Percentiles rank a stretch among this genome's conserved stretches.
phyloP scores from a whole-genome alignment of 352 stramenopile genomes.

The Phytophthora ramorum region DNA sequence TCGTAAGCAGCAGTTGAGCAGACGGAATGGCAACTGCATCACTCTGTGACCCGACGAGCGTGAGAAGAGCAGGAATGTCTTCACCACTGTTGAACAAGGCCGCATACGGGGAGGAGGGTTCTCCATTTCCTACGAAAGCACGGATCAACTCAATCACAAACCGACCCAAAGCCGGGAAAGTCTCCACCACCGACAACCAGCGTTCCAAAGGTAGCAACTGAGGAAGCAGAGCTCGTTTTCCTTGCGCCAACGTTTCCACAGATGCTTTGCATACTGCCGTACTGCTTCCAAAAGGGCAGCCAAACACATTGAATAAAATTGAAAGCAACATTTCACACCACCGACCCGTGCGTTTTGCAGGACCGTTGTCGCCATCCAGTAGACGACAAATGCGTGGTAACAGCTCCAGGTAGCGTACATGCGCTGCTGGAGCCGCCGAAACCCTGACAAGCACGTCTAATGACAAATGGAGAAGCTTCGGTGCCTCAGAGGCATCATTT shows the following conservation, averaged over 20 bases:
- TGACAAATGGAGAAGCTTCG: conserved; percentile 45
- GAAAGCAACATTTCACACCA: conserved; percentile 47
- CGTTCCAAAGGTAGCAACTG: conserved; percentile 63
- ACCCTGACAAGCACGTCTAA: conserved; percentile 60
- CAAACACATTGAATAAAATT: conserved; percentile 74
- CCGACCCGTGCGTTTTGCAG: conserved; percentile 20
- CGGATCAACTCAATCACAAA: conserved; percentile 67
- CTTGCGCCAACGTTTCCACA: conserved; percentile 27
- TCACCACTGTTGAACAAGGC: conserved; percentile 60
- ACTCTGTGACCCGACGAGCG: conserved; percentile 39
- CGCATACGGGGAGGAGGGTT: conserved; percentile 27
- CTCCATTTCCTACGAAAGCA: conserved; percentile 44
- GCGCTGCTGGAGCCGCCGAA: conserved; percentile 40
- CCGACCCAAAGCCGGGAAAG: conserved; percentile 38
- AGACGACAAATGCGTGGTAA: conserved; percentile 40
- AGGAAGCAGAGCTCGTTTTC: conserved; percentile 47
- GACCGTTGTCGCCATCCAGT: conserved; percentile 24
- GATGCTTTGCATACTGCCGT: neutral
- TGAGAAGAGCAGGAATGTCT: conserved; percentile 59
- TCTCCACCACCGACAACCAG: conserved; percentile 51
- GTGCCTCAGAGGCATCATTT: conserved; percentile 15
- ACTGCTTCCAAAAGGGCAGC: conserved; percentile 34
- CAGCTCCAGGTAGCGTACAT: conserved; percentile 48
- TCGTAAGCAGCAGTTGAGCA: conserved; percentile 50
- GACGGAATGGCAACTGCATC: conserved; percentile 53